These are phyloP conservation scores for Clavispora phyllophila DNA, from an alignment of 805 yeast species.

Conservation along the genomic window DNA sequence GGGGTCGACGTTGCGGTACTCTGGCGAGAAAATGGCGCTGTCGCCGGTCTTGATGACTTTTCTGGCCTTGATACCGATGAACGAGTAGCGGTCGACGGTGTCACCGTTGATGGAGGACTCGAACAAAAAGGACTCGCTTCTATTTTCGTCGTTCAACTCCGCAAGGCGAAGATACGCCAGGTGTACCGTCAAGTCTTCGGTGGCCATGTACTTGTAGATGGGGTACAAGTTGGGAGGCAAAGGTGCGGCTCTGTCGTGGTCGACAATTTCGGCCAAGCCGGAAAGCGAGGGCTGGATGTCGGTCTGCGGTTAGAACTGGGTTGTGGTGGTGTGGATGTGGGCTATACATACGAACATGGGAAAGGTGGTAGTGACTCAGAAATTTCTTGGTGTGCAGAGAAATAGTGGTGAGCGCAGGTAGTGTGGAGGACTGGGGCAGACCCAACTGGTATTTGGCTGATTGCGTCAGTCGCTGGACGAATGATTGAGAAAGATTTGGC, in stretches of 20 bases:
- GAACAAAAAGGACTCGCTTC: slow-evolving; percentile 70
- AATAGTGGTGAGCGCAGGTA: neutral
- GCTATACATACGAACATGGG: slow-evolving; percentile 22
- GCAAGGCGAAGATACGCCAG: slow-evolving; percentile 84
- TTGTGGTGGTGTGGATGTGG: neutral
- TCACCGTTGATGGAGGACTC: slow-evolving; percentile 91
- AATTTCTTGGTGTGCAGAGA: slow-evolving; percentile 4
- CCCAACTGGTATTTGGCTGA: too few relatives aligned
- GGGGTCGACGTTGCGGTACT: slow-evolving; percentile 66
- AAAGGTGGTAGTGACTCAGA: slow-evolving; percentile 6
- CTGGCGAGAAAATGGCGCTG: slow-evolving; percentile 21
- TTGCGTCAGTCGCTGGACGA: too few relatives aligned
- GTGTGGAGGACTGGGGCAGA: neutral
- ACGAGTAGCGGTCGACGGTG: slow-evolving; percentile 83
- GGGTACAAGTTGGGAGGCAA: slow-evolving; percentile 67
- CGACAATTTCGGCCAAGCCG: slow-evolving; percentile 23
- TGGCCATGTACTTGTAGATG: slow-evolving; percentile 65
- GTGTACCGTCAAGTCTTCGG: slow-evolving; percentile 83
- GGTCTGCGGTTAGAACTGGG: slow-evolving; percentile 12
- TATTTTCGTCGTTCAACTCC: slow-evolving; percentile 46
- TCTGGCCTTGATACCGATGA: slow-evolving; percentile 82
- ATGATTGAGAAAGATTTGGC: too few relatives aligned
- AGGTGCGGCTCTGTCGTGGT: slow-evolving; percentile 6
- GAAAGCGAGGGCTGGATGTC: slow-evolving; percentile 35
- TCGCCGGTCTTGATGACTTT: slow-evolving; percentile 79